These are phyloP conservation scores for Rhododendron henanense DNA, from an alignment of 148 eudicot species.

Conservation along the genomic window DNA sequence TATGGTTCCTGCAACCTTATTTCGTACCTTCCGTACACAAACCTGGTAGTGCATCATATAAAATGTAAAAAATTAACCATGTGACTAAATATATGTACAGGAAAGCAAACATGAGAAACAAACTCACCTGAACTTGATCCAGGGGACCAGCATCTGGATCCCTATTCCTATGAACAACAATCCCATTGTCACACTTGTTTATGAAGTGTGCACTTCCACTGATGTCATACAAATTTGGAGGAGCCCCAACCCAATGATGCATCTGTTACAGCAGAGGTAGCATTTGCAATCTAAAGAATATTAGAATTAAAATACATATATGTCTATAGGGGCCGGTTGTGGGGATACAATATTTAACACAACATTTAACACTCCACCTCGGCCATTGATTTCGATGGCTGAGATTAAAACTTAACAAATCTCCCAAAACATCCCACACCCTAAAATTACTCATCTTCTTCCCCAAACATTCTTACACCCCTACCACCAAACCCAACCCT, in stretches of 20 bases:
- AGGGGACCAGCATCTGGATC: constrained; percentile 79
- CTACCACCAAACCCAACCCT: no score
- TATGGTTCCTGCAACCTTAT: constrained; percentile 82
- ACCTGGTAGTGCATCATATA: constrained; percentile 35
- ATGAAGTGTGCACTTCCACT: constrained; percentile 99
- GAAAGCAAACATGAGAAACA: background rate
- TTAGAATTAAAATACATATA: background rate
- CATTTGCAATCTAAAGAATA: background rate
- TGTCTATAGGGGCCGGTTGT: no score
- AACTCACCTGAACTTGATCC: constrained; percentile 69
- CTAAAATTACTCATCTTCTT: no score
- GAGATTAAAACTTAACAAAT: no score
- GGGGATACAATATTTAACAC: no score
- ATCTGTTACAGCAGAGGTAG: constrained; percentile 46
- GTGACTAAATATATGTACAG: background rate
- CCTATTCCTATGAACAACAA: constrained; percentile 92
- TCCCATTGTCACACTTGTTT: constrained; percentile 95
- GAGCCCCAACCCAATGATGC: constrained; percentile 70
- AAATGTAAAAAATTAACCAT: background rate
- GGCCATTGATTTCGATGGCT: no score
- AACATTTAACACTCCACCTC: no score
- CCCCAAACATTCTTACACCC: no score
- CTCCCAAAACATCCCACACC: no score
- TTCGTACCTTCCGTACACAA: constrained; percentile 87
- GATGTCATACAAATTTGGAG: constrained; percentile 90